Percentiles rank a stretch among this genome's conserved stretches.
phyloP scores from a whole-genome alignment of 192 early-diverging fungal genomes.

The Paraglomus brasilianum region DNA sequence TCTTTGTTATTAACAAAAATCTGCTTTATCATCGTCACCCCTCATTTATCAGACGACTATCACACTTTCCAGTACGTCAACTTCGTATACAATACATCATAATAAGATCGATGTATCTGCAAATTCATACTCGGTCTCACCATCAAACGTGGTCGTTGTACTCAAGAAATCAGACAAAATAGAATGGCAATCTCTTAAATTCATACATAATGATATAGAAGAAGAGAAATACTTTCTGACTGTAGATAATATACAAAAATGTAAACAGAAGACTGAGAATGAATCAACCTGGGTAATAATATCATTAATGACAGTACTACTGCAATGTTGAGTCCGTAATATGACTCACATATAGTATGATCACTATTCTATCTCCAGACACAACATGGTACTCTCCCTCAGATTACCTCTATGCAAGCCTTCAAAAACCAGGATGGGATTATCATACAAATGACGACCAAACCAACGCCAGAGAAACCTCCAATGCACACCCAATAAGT shows the following conservation, averaged over 20 bases:
- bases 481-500: background rate
- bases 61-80: no score
- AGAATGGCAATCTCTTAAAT: no score
- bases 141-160: no score
- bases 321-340: background rate
- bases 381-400: background rate
- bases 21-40: no score
- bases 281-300: conserved; percentile 14
- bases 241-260: conserved; percentile 12
- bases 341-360: background rate
- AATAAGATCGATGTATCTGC: no score
- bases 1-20: no score
- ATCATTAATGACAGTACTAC: background rate
- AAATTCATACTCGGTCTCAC: no score
- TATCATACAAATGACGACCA: conserved; percentile 3
- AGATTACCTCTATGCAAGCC: background rate
- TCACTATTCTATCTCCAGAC: no score
- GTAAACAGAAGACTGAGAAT: background rate
- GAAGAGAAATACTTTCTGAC: conserved; percentile 6
- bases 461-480: background rate
- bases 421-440: background rate
- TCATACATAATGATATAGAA: background rate
- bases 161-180: no score
- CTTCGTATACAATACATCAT: no score
- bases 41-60: no score